Base-by-base conservation (phyloP, 345 rosid species). In the Populus ilicifolia region DNA sequence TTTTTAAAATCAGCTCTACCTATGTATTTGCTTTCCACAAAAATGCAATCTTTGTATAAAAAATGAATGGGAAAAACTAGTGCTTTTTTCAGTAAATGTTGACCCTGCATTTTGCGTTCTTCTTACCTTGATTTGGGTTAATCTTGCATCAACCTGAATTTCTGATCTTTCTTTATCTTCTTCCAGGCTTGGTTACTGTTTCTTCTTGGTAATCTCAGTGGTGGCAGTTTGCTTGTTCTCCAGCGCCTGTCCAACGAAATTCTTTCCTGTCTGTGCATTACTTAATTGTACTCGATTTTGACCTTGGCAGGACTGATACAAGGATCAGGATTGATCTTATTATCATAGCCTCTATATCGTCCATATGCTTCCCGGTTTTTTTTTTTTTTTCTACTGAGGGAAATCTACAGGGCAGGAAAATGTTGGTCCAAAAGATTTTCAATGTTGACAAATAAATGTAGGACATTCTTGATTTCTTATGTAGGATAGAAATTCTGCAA, bases 251-350 rank as follows among this genome's bases (percentile, higher is more conserved):
- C 62, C 67, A 21, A 3, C 16, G 11, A 36, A 67, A 54, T 70
- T 5, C 66, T 9, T 35, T 73, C 39, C 35, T 69, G 72, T 76
- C 70, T 78, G 83, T 88, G 80, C 52, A 84, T 81, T 79, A 79
- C 76, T 44, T 63, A 63, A 75, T 67, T 76, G 52, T 78, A 62
- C 44, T 71, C 71, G 21, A 48, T 77, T 83, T 73, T 70, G 76
- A 70, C 74, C 63, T 27, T 59, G 75, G 70, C 76, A 74, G 68
- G 62, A 35, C 59, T 38, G 69, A 11, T 56, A 48, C 35, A 71
- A 61, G 85, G 50, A 46, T 46, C 18, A 46, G 50, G 50, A 46
- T 46, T 46, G 50, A 46, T 46, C 50, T 46, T 17, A 46, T 13
- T 78, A 78, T 76, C 35, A 11, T 23, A 71, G 67, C 73, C 68